These are phyloP conservation scores for Aspergillus viridinutans DNA, from an alignment of 2,329 filamentous ascomycete species.

Conservation along the genomic window DNA sequence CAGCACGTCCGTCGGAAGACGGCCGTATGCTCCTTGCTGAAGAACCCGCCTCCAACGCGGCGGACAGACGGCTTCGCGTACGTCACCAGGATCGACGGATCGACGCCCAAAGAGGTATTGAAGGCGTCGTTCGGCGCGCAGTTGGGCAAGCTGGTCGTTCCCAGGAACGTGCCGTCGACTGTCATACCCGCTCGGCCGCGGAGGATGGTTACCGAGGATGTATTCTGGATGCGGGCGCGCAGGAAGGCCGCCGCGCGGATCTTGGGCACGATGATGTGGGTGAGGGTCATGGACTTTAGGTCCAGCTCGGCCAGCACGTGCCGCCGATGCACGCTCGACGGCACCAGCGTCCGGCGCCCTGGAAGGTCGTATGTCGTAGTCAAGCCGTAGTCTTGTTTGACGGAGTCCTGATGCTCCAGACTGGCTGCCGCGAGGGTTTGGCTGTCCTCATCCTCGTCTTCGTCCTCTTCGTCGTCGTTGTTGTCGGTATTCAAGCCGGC, in stretches of 20 bases:
- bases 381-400: constrained; percentile 39
- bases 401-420: constrained; percentile 28
- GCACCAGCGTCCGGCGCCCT: constrained; percentile 33
- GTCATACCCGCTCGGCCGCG: constrained; percentile 24
- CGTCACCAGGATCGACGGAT: constrained; percentile 27
- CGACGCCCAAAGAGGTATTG: constrained; percentile 30
- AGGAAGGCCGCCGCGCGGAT: constrained; percentile 38
- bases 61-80: constrained; percentile 28
- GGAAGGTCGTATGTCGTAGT: constrained; percentile 41
- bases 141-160: constrained; percentile 20
- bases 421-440: constrained; percentile 6
- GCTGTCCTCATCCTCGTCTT: constrained; percentile 9
- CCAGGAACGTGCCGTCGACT: constrained; percentile 29
- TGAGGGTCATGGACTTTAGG: constrained; percentile 31
- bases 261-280: constrained; percentile 39
- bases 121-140: constrained; percentile 26
- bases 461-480: constrained; percentile 8
- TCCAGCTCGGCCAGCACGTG: constrained; percentile 38
- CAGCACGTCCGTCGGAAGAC: constrained; percentile 27
- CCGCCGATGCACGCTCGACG: constrained; percentile 31
- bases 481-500: background rate
- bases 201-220: constrained; percentile 28
- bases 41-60: constrained; percentile 24
- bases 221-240: constrained; percentile 38
- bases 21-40: constrained; percentile 27